Evolutionary conservation across 2,329 filamentous ascomycete genomes (phyloP), one percentile per base, ranked within the genome.

Genomic region (Macrophomina tecta): DNA sequence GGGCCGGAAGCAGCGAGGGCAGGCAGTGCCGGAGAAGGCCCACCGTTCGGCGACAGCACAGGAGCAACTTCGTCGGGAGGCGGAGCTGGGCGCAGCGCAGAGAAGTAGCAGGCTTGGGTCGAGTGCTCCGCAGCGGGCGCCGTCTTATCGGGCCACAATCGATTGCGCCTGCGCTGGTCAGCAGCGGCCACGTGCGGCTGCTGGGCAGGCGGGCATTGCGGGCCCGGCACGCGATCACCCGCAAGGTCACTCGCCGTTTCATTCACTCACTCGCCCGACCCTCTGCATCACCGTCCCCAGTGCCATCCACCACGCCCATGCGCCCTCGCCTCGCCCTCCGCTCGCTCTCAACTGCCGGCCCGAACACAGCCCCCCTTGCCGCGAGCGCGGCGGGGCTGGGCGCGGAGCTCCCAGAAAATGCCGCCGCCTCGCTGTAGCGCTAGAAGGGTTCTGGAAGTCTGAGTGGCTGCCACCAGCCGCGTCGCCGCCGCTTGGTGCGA

Each of bases 401-500:
- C 42, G 56, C 56, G 36, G 42, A 32, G 8, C 30, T 30, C 4
- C 14, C 45, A 46, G 32, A 49, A 45, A 60, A 60, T 60, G 38
- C 55, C 55, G 55, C 55, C 38, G 28, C 23, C 55, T 46, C 40
- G 32, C 28, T 32, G 5, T 30, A 14, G 40, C 58, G 45, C 58
- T 62, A 62, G 58, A 62, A 62, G 58, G 28, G n/a, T 62, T 62
- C 58, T 49, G 45, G 58, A 62, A 62, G 42, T 48, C 58, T 62
- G 42, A 62, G 42, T 62, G 58, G 58, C 58, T 62, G 58, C 18
- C 23, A 8, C n/a, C 58, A 36, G 42, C 58, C 58, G 58, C 28
- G 42, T 36, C 52, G n/a, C 32, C 52, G 48, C 28, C 48, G 48
- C 48, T 28, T 4, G 46, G 23, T 49, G 46, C 2, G 46, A 23